Base-by-base conservation (phyloP, 805 yeast species). In the Saccharomycopsis sp. region DNA sequence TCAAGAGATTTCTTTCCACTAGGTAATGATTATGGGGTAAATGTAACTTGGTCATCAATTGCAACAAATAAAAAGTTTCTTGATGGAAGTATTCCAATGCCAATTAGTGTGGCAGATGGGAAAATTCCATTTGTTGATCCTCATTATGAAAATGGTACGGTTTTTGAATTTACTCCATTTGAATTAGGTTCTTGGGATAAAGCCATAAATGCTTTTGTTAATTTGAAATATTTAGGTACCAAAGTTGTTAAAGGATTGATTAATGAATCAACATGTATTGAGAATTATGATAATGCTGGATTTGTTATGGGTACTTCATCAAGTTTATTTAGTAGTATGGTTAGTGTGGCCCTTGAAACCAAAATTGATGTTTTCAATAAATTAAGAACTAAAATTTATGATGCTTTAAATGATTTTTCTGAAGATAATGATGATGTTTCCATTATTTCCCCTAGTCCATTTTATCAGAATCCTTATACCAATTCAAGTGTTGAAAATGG, bases 111-210 rank as follows among this genome's bases (percentile, higher is more conserved):
- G 46, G 71, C 77, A 12, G 75, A 74, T 52, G 83, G 82, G 34
- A 36, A 45, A 35, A 28, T 38, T 30, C 40, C 41, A 6, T 72
- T 70, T 18, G 63, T 75, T 5, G 37, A 40, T 5, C 62, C 76
- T 33, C 58, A 79, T 38, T 62, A 68, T 42, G 55, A 56, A 26
- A 80, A 80, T 61, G 72, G 33, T 3, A 78, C 88, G 1, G 66
- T 23, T 5, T 34, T 45, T 21, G 48, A 70, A 41, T 50, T 67
- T 41, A 62, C 61, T 20, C 81, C 84, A 10, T 78, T 63, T 51
- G 83, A 79, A 54, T 60, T 86, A 52, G 96, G 96, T 10, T 76
- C 92, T 3, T 86, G 94, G 94, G 95, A 87, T 54, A 81, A 86
- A 12, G 64, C 79, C 1, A 58, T 84, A 41, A 66, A 70, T 41